Evolutionary conservation across 116 monocot species (phyloP).

Genomic region (Trichopus zeylanicus): DNA sequence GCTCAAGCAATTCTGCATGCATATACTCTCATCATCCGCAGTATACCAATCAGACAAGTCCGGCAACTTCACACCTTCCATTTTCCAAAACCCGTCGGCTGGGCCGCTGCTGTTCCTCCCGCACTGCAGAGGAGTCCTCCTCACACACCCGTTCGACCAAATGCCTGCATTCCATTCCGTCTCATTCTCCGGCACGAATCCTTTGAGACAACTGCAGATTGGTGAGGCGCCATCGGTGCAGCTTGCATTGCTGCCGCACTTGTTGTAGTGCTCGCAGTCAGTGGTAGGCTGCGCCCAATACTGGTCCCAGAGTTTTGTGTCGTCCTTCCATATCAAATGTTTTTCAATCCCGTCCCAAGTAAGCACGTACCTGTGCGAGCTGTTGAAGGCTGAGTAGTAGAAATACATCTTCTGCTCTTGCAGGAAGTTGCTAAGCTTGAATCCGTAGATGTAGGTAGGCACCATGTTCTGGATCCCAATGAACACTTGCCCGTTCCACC

Average conservation of each 20-base stretch:
- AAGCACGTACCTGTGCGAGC: slow-evolving; percentile 23
- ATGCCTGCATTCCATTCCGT: neutral
- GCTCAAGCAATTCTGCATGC: slow-evolving; percentile 20
- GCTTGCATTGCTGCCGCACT: slow-evolving; percentile 19
- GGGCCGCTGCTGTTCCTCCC: slow-evolving; percentile 4
- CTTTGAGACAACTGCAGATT: slow-evolving; percentile 15
- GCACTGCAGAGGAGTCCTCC: slow-evolving; percentile 6
- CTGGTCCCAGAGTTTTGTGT: slow-evolving; percentile 7
- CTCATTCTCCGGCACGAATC: slow-evolving; percentile 6
- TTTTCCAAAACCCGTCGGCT: slow-evolving; percentile 34
- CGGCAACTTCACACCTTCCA: slow-evolving; percentile 47
- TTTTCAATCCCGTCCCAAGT: slow-evolving; percentile 17
- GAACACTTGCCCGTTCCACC: slow-evolving; percentile 37
- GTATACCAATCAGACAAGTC: slow-evolving; percentile 22
- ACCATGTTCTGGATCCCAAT: slow-evolving; percentile 26
- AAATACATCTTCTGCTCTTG: slow-evolving; percentile 38
- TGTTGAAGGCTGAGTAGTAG: slow-evolving; percentile 19
- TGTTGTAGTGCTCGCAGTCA: slow-evolving; percentile 25
- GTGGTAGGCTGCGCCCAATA: slow-evolving; percentile 9
- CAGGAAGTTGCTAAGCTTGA: slow-evolving; percentile 28
- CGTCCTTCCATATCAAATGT: slow-evolving; percentile 15
- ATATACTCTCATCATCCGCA: slow-evolving; percentile 11
- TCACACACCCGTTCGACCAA: slow-evolving; percentile 1
- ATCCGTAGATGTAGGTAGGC: slow-evolving; percentile 26
- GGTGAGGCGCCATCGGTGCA: slow-evolving; percentile 20